phyloP scores from a whole-genome alignment of 2,329 filamentous ascomycete species.

The Mycosphaerella sp. region DNA sequence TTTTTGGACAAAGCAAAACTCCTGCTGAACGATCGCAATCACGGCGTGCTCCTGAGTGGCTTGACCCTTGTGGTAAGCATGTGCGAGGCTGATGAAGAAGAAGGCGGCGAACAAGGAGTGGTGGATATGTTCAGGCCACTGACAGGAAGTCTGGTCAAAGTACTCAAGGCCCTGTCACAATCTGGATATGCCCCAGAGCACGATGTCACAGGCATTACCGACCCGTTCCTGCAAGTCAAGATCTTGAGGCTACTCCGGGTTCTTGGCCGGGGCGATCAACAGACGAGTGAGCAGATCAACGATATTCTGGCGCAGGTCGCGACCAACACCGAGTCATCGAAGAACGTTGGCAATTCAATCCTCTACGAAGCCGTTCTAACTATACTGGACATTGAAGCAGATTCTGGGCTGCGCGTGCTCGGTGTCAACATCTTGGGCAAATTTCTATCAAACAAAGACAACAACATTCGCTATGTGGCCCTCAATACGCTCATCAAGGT shows the following conservation, averaged over 20 bases:
- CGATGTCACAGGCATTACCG: constrained; percentile 95
- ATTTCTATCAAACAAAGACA: constrained; percentile 96
- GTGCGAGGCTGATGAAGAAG: constrained; percentile 90
- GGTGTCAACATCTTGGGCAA: constrained; percentile 98
- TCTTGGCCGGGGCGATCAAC: constrained; percentile 74
- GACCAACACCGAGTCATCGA: constrained; percentile 95
- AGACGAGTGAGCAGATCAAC: constrained; percentile 95
- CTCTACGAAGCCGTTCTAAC: constrained; percentile 95
- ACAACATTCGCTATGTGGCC: constrained; percentile 98
- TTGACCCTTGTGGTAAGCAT: constrained; percentile 85
- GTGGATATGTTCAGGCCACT: constrained; percentile 86
- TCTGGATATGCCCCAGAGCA: constrained; percentile 97
- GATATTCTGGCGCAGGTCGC: constrained; percentile 90
- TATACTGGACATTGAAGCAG: constrained; percentile 95
- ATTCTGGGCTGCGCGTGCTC: constrained; percentile 86
- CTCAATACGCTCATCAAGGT: constrained; percentile 97
- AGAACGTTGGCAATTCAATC: constrained; percentile 98
- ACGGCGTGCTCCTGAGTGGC: constrained; percentile 89
- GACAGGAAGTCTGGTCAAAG: constrained; percentile 79
- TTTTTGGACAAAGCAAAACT: constrained; percentile 91
- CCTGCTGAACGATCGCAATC: constrained; percentile 85
- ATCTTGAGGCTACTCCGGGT: constrained; percentile 81
- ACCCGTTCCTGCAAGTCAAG: constrained; percentile 92
- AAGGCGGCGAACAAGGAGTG: constrained; percentile 81
- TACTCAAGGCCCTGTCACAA: constrained; percentile 83